phyloP scores from a whole-genome alignment of 176 grass and related monocot genomes.

The Poa annua region DNA sequence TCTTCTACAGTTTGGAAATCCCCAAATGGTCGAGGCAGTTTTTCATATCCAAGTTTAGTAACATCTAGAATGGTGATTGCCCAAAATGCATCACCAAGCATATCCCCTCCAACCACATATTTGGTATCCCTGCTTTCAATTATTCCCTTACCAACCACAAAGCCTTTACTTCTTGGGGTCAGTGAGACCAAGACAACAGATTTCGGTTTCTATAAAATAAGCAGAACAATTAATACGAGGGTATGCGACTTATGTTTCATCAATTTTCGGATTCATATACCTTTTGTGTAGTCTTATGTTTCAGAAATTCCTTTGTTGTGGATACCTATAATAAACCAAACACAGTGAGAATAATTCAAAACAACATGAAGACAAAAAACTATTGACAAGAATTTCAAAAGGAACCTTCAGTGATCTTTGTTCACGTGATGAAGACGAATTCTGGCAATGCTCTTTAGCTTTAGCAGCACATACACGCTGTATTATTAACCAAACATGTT shows the following conservation, averaged over 20 bases:
- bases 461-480: not conserved
- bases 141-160: not conserved
- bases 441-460: not conserved
- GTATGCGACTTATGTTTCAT: not conserved
- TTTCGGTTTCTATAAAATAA: not conserved
- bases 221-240: not conserved
- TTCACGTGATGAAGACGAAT: not conserved
- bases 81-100: not conserved
- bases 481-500: not conserved
- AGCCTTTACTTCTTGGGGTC: not conserved
- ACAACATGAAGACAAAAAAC: not conserved
- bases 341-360: not conserved
- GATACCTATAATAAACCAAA: not conserved
- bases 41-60: not conserved
- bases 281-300: not conserved
- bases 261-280: not conserved
- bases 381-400: not conserved
- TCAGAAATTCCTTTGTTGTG: not conserved
- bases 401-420: not conserved
- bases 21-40: not conserved
- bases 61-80: not conserved
- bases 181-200: not conserved
- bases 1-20: not conserved
- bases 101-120: not conserved
- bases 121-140: not conserved